phyloP scores from a whole-genome alignment of 1,139 yeast genomes.

The Nakaseomyces uthaithaninus region DNA sequence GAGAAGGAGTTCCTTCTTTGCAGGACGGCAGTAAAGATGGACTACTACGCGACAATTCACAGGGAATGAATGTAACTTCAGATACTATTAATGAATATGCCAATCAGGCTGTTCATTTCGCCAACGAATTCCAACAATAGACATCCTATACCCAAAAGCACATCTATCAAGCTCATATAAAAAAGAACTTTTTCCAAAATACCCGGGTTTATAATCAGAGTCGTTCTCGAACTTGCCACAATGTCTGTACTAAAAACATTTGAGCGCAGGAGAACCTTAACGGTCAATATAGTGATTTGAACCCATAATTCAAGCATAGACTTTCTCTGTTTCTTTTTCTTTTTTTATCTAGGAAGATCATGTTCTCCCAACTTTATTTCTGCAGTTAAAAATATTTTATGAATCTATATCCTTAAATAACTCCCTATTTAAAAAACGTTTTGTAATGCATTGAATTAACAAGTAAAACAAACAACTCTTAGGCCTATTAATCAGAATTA shows the following conservation, averaged over 20 bases:
- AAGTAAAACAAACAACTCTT: too few relatives aligned
- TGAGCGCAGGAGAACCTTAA: too few relatives aligned
- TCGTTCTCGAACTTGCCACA: too few relatives aligned
- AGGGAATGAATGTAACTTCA: conserved; percentile 7
- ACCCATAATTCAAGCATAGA: too few relatives aligned
- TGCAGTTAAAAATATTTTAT: not conserved
- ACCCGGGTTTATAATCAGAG: too few relatives aligned
- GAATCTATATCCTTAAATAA: conserved; percentile 5
- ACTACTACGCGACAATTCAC: not conserved
- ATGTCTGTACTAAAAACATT: too few relatives aligned
- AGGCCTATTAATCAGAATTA: not conserved
- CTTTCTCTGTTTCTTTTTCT: not conserved
- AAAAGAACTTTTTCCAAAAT: not conserved
- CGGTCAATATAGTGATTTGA: too few relatives aligned
- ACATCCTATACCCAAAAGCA: not conserved
- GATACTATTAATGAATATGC: conserved; percentile 28
- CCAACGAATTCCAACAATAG: conserved; percentile 28
- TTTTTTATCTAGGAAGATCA: too few relatives aligned
- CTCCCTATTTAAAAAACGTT: not conserved
- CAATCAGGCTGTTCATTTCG: conserved; percentile 31
- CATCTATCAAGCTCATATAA: not conserved
- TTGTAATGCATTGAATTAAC: conserved; percentile 2
- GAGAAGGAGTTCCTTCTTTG: conserved; percentile 1
- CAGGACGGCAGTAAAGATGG: not conserved
- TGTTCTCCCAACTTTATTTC: too few relatives aligned